These are phyloP conservation scores for Gossypium stocksii DNA, from an alignment of 345 rosid genomes.

Conservation along the genomic window DNA sequence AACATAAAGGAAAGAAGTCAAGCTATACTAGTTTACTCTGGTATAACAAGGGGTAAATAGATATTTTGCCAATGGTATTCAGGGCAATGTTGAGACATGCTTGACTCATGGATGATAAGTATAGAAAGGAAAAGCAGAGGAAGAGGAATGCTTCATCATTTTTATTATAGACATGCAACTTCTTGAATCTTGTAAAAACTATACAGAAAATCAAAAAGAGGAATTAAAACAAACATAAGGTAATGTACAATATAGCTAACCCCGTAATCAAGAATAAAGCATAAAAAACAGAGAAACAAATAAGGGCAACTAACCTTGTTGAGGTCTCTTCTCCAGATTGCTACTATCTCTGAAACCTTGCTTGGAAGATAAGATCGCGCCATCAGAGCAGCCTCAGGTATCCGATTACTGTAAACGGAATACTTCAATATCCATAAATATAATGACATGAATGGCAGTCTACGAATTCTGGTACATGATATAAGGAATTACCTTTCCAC, in stretches of 20 bases:
- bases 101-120: not conserved
- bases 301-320: slow-evolving; percentile 50
- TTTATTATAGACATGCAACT: not conserved
- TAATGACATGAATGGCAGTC: slow-evolving; percentile 3
- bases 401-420: slow-evolving; percentile 71
- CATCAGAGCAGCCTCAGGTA: slow-evolving; percentile 99
- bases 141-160: not conserved
- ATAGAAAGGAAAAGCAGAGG: not conserved
- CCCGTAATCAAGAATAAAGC: not conserved
- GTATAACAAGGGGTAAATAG: not conserved
- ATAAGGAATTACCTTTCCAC: slow-evolving; percentile 67
- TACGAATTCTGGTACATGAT: slow-evolving; percentile 10
- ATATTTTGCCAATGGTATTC: not conserved
- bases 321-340: slow-evolving; percentile 95
- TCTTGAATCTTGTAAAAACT: not conserved
- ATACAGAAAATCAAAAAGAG: not conserved
- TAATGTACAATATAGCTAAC: not conserved
- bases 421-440: slow-evolving; percentile 16
- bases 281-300: not conserved
- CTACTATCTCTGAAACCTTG: slow-evolving; percentile 93
- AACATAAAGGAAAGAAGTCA: not conserved
- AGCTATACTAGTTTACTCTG: not conserved
- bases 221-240: not conserved
- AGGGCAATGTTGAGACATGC: not conserved
- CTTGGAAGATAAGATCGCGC: slow-evolving; percentile 97